Evolutionary conservation across 1,284 basidiomycete genomes (phyloP).

Genomic region (Neonothopanus nambi): DNA sequence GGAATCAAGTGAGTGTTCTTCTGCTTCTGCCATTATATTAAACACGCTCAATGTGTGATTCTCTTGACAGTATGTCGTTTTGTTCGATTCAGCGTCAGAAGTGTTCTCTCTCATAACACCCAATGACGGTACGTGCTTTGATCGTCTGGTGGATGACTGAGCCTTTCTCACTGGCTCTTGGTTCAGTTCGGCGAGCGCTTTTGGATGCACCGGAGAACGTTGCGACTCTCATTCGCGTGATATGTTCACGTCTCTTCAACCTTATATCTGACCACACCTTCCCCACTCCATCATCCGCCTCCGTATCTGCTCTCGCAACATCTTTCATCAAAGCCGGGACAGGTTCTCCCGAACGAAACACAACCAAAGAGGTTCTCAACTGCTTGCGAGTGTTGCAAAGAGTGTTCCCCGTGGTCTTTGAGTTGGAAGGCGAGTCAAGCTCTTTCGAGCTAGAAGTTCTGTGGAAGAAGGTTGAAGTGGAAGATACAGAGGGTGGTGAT

Average conservation of each 20-base stretch:
- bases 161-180: not conserved
- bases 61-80: constrained; percentile 63
- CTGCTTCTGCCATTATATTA: not conserved
- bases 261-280: constrained; percentile 83
- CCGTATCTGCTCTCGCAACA: constrained; percentile 66
- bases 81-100: constrained; percentile 87
- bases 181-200: constrained; percentile 77
- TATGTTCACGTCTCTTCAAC: constrained; percentile 77
- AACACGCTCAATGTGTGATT: constrained; percentile 12
- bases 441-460: constrained; percentile 70
- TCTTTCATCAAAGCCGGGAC: constrained; percentile 70
- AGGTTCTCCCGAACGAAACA: constrained; percentile 57
- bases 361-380: constrained; percentile 85
- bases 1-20: constrained; percentile 82
- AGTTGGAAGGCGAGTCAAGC: constrained; percentile 72
- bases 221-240: constrained; percentile 74
- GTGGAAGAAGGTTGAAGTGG: constrained; percentile 65
- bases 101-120: constrained; percentile 86
- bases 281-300: constrained; percentile 57
- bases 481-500: constrained; percentile 34
- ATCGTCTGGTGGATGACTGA: not conserved
- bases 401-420: constrained; percentile 86
- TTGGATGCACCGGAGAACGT: constrained; percentile 82
- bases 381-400: constrained; percentile 85
- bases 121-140: constrained; percentile 70